phyloP scores from a whole-genome alignment of 768 basidiomycete genomes.

The Boletus vermiculosoides region DNA sequence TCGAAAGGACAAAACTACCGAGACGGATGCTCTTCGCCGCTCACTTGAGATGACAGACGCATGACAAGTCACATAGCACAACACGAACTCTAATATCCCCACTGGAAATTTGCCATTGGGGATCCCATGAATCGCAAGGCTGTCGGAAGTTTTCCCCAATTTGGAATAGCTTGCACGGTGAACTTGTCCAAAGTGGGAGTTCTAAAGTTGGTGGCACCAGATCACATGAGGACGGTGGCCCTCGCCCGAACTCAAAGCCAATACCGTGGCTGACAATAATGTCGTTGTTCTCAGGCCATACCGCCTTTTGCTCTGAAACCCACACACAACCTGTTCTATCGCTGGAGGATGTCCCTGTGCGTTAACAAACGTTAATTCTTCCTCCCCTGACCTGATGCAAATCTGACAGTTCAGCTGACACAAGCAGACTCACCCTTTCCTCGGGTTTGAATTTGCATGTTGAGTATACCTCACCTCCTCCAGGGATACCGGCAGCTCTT shows the following conservation, averaged over 20 bases:
- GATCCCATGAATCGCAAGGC: neutral
- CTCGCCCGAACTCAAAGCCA: neutral
- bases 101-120: neutral
- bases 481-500: neutral
- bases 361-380: neutral
- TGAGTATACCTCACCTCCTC: neutral
- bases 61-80: neutral
- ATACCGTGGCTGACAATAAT: neutral
- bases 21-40: conserved; percentile 5
- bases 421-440: conserved; percentile 2
- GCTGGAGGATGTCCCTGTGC: neutral
- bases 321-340: neutral
- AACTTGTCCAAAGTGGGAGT: neutral
- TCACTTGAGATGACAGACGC: conserved; percentile 3
- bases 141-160: neutral
- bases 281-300: neutral
- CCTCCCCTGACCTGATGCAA: neutral
- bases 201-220: neutral
- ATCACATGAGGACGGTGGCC: neutral
- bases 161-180: neutral
- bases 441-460: conserved; percentile 7
- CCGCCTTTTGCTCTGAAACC: neutral
- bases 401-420: conserved; percentile 4
- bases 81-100: neutral
- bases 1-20: neutral